phyloP scores from a whole-genome alignment of 352 stramenopile species.

The Globisporangium takayamanum region DNA sequence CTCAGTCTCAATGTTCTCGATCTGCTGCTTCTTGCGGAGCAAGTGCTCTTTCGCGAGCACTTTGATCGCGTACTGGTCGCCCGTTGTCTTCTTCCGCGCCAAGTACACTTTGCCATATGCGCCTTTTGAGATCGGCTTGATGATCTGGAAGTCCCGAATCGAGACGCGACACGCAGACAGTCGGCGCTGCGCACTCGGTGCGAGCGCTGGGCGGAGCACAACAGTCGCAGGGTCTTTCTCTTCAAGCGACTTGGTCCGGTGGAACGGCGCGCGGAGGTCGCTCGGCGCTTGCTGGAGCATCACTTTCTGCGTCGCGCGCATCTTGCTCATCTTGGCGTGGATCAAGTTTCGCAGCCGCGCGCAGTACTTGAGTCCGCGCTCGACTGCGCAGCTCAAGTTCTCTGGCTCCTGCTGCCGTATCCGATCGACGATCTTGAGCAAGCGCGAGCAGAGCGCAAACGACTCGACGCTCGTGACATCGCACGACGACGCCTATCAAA shows the following conservation, averaged over 20 bases:
- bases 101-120: constrained; percentile 89
- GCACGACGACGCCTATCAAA: constrained; percentile 46
- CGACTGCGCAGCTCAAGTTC: constrained; percentile 33
- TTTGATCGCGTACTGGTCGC: constrained; percentile 89
- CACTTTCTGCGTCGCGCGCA: constrained; percentile 75
- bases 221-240: constrained; percentile 28
- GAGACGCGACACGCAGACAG: constrained; percentile 42
- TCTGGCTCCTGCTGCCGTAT: constrained; percentile 54
- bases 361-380: constrained; percentile 55
- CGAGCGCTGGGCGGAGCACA: neutral
- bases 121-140: constrained; percentile 88
- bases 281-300: constrained; percentile 57
- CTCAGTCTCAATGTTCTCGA: constrained; percentile 84
- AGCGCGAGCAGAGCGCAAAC: constrained; percentile 62
- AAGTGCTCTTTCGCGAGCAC: constrained; percentile 87
- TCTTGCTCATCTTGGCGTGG: constrained; percentile 85
- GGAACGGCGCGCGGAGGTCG: constrained; percentile 34
- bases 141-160: constrained; percentile 84
- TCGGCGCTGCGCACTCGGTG: neutral
- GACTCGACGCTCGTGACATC: constrained; percentile 70
- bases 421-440: constrained; percentile 75
- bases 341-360: constrained; percentile 58
- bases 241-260: constrained; percentile 78
- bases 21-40: constrained; percentile 81
- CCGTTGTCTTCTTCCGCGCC: constrained; percentile 79